Evolutionary conservation across 78 protist species (phyloP).

Genomic region (Trichosphaerium sp.): DNA sequence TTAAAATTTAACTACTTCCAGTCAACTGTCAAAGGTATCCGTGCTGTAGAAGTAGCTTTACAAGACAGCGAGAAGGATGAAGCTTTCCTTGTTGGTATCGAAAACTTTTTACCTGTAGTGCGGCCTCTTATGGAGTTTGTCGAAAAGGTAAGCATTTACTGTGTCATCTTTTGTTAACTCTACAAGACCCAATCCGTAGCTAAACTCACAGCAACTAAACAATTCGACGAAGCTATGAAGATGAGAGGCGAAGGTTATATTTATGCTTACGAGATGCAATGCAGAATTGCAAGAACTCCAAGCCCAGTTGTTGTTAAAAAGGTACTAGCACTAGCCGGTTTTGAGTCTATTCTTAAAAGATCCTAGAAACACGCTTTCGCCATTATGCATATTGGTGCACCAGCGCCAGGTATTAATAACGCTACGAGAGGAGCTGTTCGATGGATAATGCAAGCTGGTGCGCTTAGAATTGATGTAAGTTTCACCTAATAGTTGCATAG

Average conservation of each 20-base stretch:
- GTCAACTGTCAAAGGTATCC: not conserved
- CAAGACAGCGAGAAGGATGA: constrained; percentile 32
- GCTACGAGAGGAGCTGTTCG: constrained; percentile 44
- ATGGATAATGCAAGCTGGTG: constrained; percentile 29
- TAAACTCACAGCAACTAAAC: constrained; percentile 1
- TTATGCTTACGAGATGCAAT: not conserved
- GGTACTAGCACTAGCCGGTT: constrained; percentile 1
- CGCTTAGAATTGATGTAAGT: constrained; percentile 20
- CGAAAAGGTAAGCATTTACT: not conserved
- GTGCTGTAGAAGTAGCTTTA: constrained; percentile 22
- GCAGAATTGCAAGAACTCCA: not conserved
- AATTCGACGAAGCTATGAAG: constrained; percentile 34
- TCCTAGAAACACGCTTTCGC: not conserved
- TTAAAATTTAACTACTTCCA: not conserved
- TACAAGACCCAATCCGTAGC: constrained; percentile 53
- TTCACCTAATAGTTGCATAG: not conserved
- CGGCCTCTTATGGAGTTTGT: constrained; percentile 53
- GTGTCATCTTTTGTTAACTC: not conserved
- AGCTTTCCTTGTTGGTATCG: constrained; percentile 39
- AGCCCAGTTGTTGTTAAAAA: not conserved
- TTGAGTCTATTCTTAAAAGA: not conserved
- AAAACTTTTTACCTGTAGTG: constrained; percentile 1
- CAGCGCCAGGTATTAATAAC: constrained; percentile 71
- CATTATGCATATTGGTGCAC: constrained; percentile 58
- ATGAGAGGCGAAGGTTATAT: constrained; percentile 18